Evolutionary conservation across 768 basidiomycete genomes (phyloP).

Genomic region (Kwoniella bestiolae): DNA sequence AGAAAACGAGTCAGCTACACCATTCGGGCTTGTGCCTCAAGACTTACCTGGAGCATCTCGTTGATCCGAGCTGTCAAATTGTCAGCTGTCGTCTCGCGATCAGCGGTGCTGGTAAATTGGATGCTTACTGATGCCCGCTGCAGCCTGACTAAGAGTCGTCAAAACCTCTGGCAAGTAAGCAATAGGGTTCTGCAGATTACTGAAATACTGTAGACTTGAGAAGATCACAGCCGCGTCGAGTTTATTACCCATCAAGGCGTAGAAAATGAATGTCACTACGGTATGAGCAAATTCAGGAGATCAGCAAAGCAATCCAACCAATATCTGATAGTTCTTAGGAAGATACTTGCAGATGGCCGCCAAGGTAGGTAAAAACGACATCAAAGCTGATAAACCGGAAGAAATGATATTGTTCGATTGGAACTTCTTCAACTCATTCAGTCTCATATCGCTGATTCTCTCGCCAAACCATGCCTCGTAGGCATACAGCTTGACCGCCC

Average conservation of each 20-base stretch:
- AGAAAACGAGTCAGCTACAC: background rate
- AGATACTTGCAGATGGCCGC: constrained; percentile 59
- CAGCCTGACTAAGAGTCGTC: constrained; percentile 4
- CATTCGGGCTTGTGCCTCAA: background rate
- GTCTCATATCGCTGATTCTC: constrained; percentile 38
- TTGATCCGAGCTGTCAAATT: background rate
- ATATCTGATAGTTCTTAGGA: no score
- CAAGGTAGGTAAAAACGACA: constrained; percentile 63
- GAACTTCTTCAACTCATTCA: constrained; percentile 46
- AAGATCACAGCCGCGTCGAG: constrained; percentile 66
- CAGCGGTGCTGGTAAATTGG: background rate
- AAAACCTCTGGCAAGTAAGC: constrained; percentile 4
- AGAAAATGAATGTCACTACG: constrained; percentile 65
- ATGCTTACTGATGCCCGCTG: background rate
- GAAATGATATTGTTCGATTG: constrained; percentile 37
- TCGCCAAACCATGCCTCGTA: constrained; percentile 61
- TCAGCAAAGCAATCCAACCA: no score
- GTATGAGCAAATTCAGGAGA: no score
- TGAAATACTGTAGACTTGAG: constrained; percentile 66
- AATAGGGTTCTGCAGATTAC: constrained; percentile 55
- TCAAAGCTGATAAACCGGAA: constrained; percentile 41
- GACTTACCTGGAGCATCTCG: background rate
- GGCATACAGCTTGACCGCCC: constrained; percentile 69
- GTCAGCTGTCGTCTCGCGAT: background rate
- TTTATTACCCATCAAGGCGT: constrained; percentile 65